A percentile compares a stretch with the other conserved stretches of the same genome.
Evolutionary conservation across 495 filamentous ascomycete species (phyloP).

Genomic region (Penicillium odoratum): DNA sequence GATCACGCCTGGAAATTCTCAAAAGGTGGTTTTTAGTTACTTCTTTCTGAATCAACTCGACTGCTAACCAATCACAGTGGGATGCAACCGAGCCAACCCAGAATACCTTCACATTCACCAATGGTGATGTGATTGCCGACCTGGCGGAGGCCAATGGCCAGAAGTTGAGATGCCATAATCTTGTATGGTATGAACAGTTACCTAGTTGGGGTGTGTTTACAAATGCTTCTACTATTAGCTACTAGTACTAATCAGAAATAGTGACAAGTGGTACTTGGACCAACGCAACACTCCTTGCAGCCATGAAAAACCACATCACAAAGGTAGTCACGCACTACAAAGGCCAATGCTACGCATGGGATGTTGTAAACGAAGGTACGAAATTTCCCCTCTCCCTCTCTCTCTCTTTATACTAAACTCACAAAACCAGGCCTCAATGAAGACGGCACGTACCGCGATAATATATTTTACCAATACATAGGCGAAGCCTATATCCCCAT

Average conservation of each 20-base stretch:
- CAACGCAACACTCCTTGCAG: constrained; percentile 49
- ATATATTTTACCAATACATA: constrained; percentile 43
- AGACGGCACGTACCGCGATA: constrained; percentile 45
- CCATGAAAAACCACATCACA: constrained; percentile 42
- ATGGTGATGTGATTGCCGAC: constrained; percentile 51
- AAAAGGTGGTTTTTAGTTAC: constrained; percentile 38
- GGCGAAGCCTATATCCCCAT: constrained; percentile 48
- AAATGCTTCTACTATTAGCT: not conserved
- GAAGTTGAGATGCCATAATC: constrained; percentile 56
- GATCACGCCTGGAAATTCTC: constrained; percentile 59
- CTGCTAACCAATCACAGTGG: constrained; percentile 37
- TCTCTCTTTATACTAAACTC: not conserved
- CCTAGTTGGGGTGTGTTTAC: constrained; percentile 52
- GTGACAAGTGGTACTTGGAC: constrained; percentile 56
- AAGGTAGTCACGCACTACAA: constrained; percentile 54
- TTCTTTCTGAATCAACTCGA: not conserved
- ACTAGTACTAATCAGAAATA: constrained; percentile 19
- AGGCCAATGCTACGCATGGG: constrained; percentile 52
- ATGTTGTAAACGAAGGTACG: constrained; percentile 42
- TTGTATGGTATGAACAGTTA: constrained; percentile 64
- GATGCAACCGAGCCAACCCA: constrained; percentile 50
- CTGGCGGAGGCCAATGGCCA: constrained; percentile 55
- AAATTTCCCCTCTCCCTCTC: not conserved
- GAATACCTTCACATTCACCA: constrained; percentile 49
- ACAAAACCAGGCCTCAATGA: constrained; percentile 38